Base-by-base conservation (phyloP, 805 yeast species). In the Teunomyces cretensis region DNA sequence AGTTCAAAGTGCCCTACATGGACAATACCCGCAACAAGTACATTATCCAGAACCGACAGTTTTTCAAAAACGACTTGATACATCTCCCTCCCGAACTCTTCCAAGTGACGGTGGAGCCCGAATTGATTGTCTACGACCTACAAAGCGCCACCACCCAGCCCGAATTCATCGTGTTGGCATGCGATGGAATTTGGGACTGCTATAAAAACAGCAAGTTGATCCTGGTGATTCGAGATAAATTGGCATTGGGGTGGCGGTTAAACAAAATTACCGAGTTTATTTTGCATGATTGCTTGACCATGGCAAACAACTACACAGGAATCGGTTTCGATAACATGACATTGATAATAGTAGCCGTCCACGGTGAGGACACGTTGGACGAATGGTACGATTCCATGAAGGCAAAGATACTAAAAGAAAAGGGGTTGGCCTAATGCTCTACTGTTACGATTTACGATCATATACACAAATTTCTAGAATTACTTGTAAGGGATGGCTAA, bases 311-410 rank as follows among this genome's bases (percentile, higher is more conserved):
- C 30, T 73, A 77, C 26, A 86, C 92, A 0, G 94, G 94, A 2
- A 78, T 85, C 19, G 95, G 95, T 1, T 86, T 84, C 54, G 95
- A 86, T 61, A 86, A 86, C 57, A 86, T 86, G 92, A 85, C 91
- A 0, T 68, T 84, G 14, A 74, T 84, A n/a, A 76, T 86, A 5
- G 74, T 86, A 7, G 86, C 86, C 1, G 58, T 84, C 30, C 88
- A 84, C 56, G 70, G 72, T 15, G 58, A 58, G 4, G 70, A 67
- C 39, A 57, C 70, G 1, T 56, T 84, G 33, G 77, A 77, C 16
- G 74, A 72, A 14, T 86, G 94, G 94, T 76, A 81, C 52, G 61
- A 62, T 3, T 59, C 64, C 46, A 79, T 84, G 74, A 80, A 76
- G 51, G 47, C 58, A 6, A 68, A 74, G 39, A 43, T 66, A 12